Percentiles rank a stretch among this genome's conserved stretches.
Evolutionary conservation across 1,284 basidiomycete genomes (phyloP).

Genomic region (Phylloporus gajari): DNA sequence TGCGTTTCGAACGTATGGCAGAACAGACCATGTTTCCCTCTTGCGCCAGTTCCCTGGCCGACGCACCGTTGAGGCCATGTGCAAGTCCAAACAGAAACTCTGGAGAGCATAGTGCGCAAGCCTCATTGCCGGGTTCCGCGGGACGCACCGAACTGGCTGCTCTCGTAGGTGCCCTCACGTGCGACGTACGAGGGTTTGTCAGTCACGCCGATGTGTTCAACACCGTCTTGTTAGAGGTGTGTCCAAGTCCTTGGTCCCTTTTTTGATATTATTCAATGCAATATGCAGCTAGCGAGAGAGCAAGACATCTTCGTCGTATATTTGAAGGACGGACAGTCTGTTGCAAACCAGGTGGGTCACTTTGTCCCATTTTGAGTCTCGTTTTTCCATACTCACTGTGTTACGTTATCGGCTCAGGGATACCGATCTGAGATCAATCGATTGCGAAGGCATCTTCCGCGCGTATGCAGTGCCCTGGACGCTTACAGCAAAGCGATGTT

Average conservation of each 20-base stretch:
- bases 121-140: neutral
- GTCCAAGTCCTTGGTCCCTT: neutral
- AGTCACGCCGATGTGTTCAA: constrained; percentile 22
- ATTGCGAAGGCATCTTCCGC: constrained; percentile 23
- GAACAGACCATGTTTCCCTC: constrained; percentile 18
- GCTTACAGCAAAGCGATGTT: constrained; percentile 20
- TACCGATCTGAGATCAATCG: constrained; percentile 31
- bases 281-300: constrained; percentile 23
- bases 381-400: neutral
- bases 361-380: neutral
- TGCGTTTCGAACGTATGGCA: constrained; percentile 16
- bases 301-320: constrained; percentile 29
- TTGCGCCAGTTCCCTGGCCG: neutral
- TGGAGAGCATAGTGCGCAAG: constrained; percentile 12
- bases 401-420: constrained; percentile 11
- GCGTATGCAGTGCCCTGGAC: constrained; percentile 28
- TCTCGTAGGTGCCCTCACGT: constrained; percentile 16
- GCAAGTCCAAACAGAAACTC: neutral
- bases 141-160: neutral
- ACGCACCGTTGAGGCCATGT: neutral
- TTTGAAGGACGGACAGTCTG: constrained; percentile 33
- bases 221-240: constrained; percentile 28
- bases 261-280: too few relatives aligned
- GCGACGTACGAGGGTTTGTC: constrained; percentile 23
- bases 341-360: constrained; percentile 16